Evolutionary conservation across 163 green algal genomes (phyloP).

Genomic region (Coccomyxa subellipsoidea): DNA sequence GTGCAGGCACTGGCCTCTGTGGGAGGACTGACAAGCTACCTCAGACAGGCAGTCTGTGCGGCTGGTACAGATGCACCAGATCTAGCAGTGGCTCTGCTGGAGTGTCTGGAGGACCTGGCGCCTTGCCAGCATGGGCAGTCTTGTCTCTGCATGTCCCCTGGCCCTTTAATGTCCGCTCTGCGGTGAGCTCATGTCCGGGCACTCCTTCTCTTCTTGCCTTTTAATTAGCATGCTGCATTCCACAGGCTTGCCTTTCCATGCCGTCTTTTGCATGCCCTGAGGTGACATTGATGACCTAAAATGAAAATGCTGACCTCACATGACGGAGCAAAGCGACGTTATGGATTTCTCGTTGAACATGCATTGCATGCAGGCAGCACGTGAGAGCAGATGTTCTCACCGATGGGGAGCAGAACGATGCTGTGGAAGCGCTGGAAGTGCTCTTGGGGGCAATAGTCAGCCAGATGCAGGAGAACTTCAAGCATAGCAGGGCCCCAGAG

Average conservation of each 20-base stretch:
- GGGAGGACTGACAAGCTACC: not conserved
- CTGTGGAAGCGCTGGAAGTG: conserved; percentile 11
- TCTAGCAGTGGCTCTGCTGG: not conserved
- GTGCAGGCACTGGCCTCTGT: not conserved
- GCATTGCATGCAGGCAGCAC: not conserved
- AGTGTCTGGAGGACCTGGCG: not conserved
- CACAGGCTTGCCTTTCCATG: too few relatives aligned
- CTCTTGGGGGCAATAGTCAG: conserved; percentile 23
- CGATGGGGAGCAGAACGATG: conserved; percentile 2
- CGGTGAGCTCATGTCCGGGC: not conserved
- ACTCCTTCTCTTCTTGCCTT: too few relatives aligned
- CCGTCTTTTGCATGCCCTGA: too few relatives aligned
- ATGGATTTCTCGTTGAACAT: not conserved
- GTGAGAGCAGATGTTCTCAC: not conserved
- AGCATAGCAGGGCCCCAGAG: not conserved
- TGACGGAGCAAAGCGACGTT: too few relatives aligned
- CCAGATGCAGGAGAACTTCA: conserved; percentile 16
- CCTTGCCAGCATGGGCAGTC: not conserved
- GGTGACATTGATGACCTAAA: too few relatives aligned
- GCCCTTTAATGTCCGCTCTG: not conserved
- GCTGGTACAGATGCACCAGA: not conserved
- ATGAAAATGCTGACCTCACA: too few relatives aligned
- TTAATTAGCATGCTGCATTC: too few relatives aligned
- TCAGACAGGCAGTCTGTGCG: not conserved
- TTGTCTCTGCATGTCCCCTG: not conserved